phyloP scores from a whole-genome alignment of 1,284 basidiomycete species.

The Boletus sp. region DNA sequence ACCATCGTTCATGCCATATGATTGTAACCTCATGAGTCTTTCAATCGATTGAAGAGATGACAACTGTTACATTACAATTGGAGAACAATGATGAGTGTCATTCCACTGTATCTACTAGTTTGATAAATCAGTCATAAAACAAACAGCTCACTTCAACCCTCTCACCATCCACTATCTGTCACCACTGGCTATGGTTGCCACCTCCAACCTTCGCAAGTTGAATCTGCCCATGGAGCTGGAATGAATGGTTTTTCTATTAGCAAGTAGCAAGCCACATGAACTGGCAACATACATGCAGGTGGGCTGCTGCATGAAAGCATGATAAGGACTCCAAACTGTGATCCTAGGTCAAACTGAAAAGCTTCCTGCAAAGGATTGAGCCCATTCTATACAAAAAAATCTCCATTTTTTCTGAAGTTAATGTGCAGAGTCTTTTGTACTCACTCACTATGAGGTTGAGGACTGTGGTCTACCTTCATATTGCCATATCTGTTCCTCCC shows the following conservation, averaged over 20 bases:
- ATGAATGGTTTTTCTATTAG: not conserved
- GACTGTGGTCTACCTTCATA: not conserved
- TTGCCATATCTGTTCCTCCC: not conserved
- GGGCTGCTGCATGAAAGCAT: not conserved
- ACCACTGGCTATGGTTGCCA: not conserved
- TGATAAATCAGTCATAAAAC: not conserved
- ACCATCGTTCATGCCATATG: too few species aligned
- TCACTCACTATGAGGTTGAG: not conserved
- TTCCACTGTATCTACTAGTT: not conserved
- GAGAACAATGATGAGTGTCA: too few species aligned
- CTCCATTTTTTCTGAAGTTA: not conserved
- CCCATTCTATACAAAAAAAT: not conserved
- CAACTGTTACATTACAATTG: too few species aligned
- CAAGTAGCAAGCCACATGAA: not conserved
- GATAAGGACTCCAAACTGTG: not conserved
- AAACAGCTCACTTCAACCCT: not conserved
- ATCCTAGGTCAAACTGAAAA: not conserved
- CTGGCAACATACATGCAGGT: not conserved
- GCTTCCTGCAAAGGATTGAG: not conserved
- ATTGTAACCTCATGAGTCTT: too few species aligned
- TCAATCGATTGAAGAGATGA: too few species aligned
- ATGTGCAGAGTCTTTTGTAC: not conserved
- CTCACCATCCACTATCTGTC: not conserved
- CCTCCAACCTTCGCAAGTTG: not conserved
- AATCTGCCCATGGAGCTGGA: not conserved